Conservation (phyloP, 1,284 basidiomycete genomes). For the Boletus smithii region DNA sequence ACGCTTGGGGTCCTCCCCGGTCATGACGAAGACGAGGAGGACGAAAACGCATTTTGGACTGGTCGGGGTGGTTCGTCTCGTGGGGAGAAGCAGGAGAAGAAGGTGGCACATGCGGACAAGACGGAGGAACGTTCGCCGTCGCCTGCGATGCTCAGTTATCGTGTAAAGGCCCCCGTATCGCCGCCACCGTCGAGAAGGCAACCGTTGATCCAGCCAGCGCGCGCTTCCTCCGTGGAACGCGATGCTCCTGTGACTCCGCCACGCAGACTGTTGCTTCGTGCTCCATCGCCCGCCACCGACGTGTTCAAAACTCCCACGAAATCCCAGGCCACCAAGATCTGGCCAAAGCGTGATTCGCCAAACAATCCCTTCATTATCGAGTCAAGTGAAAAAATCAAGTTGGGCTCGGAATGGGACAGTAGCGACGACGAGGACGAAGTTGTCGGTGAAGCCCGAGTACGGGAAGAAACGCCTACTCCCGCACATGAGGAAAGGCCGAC, state of each 20-base stretch:
- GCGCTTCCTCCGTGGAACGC: slow-evolving; percentile 26
- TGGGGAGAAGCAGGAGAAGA: slow-evolving; percentile 9
- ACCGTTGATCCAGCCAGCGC: slow-evolving; percentile 22
- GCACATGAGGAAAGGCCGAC: slow-evolving; percentile 44
- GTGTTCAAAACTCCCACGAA: slow-evolving; percentile 25
- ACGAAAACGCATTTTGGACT: slow-evolving; percentile 36
- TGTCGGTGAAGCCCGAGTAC: slow-evolving; percentile 27
- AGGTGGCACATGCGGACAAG: slow-evolving; percentile 6
- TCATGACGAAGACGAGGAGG: slow-evolving; percentile 32
- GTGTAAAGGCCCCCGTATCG: slow-evolving; percentile 35
- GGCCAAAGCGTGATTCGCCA: slow-evolving; percentile 48
- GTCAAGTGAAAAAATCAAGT: slow-evolving; percentile 12
- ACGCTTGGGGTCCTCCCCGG: slow-evolving; percentile 26
- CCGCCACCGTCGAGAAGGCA: slow-evolving; percentile 38
- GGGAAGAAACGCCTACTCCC: slow-evolving; percentile 30
- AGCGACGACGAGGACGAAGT: slow-evolving; percentile 28
- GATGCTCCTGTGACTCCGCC: slow-evolving; percentile 27
- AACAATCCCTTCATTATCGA: slow-evolving; percentile 50
- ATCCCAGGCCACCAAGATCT: slow-evolving; percentile 19
- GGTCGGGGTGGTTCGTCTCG: slow-evolving; percentile 21
- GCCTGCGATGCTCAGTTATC: slow-evolving; percentile 27
- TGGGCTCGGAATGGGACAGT: slow-evolving; percentile 31
- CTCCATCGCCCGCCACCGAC: slow-evolving; percentile 8
- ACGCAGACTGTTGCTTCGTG: slow-evolving; percentile 22
- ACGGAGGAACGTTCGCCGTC: slow-evolving; percentile 24